These are phyloP conservation scores for Vaccinium myrtillus DNA, from an alignment of 148 eudicot genomes.

Conservation along the genomic window DNA sequence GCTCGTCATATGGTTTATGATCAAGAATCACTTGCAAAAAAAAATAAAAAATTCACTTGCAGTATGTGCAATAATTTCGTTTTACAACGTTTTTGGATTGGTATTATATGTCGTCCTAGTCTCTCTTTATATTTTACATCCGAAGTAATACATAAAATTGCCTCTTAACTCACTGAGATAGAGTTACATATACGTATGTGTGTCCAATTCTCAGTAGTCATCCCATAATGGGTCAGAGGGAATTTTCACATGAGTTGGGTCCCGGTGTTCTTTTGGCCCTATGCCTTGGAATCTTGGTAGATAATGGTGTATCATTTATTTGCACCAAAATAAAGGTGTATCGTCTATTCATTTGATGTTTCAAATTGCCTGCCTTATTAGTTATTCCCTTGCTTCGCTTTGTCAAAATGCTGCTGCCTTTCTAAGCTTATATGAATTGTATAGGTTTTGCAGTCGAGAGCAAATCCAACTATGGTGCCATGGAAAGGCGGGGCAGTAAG, in stretches of 20 bases:
- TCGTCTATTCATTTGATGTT: neutral
- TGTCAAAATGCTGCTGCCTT: neutral
- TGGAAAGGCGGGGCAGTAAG: conserved; percentile 99
- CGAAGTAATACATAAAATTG: no score
- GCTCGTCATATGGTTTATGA: neutral
- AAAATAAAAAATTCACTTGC: neutral
- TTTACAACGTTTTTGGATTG: neutral
- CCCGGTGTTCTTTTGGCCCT: neutral
- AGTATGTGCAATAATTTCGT: neutral
- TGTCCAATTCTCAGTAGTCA: neutral
- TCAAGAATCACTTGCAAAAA: neutral
- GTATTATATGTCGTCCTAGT: neutral
- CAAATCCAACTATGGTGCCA: conserved; percentile 58
- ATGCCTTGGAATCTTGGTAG: neutral
- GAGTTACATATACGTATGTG: neutral
- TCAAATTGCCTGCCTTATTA: conserved; percentile 4
- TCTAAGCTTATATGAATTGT: conserved; percentile 13
- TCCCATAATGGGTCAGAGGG: neutral
- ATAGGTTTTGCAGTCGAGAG: conserved; percentile 85
- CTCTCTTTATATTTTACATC: neutral
- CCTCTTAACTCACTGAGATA: neutral
- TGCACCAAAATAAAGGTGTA: no score
- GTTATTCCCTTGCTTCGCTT: neutral
- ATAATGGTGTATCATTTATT: no score
- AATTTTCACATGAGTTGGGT: neutral